phyloP scores from a whole-genome alignment of 495 filamentous ascomycete species.

The Parachaetomium inaequale region DNA sequence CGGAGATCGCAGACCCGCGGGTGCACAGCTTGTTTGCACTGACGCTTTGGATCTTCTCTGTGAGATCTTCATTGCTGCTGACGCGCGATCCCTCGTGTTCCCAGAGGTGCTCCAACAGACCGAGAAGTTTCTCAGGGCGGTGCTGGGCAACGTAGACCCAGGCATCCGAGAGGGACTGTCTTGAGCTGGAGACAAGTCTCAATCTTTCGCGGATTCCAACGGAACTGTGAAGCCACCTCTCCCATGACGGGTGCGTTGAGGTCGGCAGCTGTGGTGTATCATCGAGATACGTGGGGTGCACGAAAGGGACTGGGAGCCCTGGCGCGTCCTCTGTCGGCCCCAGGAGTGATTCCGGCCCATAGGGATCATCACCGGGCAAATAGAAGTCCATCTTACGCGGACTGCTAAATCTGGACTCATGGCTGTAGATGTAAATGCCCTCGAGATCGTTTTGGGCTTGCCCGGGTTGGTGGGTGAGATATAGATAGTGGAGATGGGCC shows the following conservation, averaged over 20 bases:
- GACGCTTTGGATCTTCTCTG: neutral
- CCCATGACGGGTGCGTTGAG: neutral
- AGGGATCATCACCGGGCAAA: slow-evolving; percentile 3
- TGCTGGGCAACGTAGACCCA: slow-evolving; percentile 27
- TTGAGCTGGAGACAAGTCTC: neutral
- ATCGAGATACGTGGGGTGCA: slow-evolving; percentile 8
- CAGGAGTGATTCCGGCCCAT: neutral
- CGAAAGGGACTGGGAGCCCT: neutral
- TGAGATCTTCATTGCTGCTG: neutral
- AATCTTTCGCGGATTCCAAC: slow-evolving; percentile 13
- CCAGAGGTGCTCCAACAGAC: slow-evolving; percentile 22
- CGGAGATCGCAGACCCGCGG: neutral
- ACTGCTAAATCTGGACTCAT: no score
- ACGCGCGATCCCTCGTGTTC: slow-evolving; percentile 19
- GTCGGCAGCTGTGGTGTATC: neutral
- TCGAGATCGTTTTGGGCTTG: neutral
- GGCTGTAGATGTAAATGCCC: neutral
- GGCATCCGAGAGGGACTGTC: slow-evolving; percentile 23
- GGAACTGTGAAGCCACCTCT: slow-evolving; percentile 11
- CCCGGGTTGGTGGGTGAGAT: slow-evolving; percentile 24
- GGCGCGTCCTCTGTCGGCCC: neutral
- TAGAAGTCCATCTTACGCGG: neutral
- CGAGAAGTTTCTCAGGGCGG: slow-evolving; percentile 30
- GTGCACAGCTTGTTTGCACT: neutral
- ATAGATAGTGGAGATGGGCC: slow-evolving; percentile 33